Base-by-base conservation (phyloP, 2,329 filamentous ascomycete genomes). In the Hypoxylon sp. region DNA sequence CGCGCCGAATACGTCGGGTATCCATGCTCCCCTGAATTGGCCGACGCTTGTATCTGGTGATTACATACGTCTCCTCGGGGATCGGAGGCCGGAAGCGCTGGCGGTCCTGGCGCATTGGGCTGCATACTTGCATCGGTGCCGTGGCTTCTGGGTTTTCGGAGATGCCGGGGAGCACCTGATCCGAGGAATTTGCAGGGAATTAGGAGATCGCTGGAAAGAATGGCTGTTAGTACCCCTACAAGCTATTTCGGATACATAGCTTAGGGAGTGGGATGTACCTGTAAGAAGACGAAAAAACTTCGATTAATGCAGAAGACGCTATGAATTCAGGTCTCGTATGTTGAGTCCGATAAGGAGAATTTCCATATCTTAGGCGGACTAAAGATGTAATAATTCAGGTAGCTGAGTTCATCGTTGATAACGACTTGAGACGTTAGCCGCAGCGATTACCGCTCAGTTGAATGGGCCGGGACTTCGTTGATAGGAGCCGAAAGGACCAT, bases 401-500 rank as follows among this genome's bases (percentile, higher is more conserved):
- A 10, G 22, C n/a, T 13, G 9, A 52, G 8, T 19, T 33, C 29
- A 5, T 35, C 5, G 48, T 26, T n/a, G 46, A 9, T 50, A 9
- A 3, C 24, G 13, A 29, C 26, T 9, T 31, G n/a, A 52, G 29
- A 17, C 17, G 4, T 19, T n/a, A 13, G 37, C 26, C 13, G 29
- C 39, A 46, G 33, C 2, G 19, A n/a, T 19, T 26, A 6, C 17
- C 13, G 35, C 56, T 60, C 13, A 55, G 19, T 9, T 11, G 8
- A 13, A 50, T 4, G 44, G 26, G 24, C 6, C 10, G 2, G 52
- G 13, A 9, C 31, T 51, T 35, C 68, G 68, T 17, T 24, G 47
- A 47, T 65, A 65, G 48, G 58, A 37, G 31, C 68, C 65, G 22
- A 63, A 70, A 14, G 33, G 31, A 11, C 42, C 50, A 17, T 61